Evolutionary conservation across 2,329 filamentous ascomycete species (phyloP).

Genomic region (Neonectria magnoliae): DNA sequence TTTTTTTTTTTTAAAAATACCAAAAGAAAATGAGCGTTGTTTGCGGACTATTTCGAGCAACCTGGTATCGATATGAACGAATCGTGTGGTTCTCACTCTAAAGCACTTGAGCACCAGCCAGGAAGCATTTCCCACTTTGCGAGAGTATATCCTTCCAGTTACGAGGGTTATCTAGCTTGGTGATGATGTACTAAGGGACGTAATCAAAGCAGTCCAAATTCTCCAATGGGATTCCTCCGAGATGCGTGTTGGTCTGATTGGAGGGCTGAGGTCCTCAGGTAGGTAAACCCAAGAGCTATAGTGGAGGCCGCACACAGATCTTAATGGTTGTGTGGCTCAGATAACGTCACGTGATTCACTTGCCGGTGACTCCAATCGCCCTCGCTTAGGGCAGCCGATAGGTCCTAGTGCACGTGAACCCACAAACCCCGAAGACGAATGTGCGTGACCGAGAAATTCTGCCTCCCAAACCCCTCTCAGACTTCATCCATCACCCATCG

Average conservation of each 20-base stretch:
- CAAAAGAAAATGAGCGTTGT: neutral
- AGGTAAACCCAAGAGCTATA: neutral
- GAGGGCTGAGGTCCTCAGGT: neutral
- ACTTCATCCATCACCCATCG: constrained; percentile 51
- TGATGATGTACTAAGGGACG: too few relatives aligned
- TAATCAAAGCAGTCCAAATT: neutral
- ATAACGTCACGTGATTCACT: constrained; percentile 37
- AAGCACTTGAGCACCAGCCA: neutral
- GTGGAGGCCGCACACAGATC: neutral
- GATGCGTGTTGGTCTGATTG: neutral
- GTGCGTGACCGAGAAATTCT: constrained; percentile 54
- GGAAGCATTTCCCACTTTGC: neutral
- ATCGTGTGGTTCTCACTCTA: neutral
- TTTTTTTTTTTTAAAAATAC: neutral
- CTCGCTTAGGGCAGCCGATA: constrained; percentile 52
- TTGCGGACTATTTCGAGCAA: neutral
- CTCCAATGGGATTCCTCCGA: neutral
- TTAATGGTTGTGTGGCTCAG: constrained; percentile 15
- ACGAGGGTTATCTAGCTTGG: too few relatives aligned
- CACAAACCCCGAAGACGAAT: constrained; percentile 53
- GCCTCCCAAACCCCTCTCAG: constrained; percentile 52
- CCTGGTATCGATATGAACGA: neutral
- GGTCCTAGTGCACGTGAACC: constrained; percentile 52
- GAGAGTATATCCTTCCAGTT: neutral
- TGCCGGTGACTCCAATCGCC: constrained; percentile 45